Percentiles rank a stretch among this genome's conserved stretches.
These are phyloP conservation scores for Hylodesmum podocarpum DNA, from an alignment of 306 rosid species.

Conservation along the genomic window DNA sequence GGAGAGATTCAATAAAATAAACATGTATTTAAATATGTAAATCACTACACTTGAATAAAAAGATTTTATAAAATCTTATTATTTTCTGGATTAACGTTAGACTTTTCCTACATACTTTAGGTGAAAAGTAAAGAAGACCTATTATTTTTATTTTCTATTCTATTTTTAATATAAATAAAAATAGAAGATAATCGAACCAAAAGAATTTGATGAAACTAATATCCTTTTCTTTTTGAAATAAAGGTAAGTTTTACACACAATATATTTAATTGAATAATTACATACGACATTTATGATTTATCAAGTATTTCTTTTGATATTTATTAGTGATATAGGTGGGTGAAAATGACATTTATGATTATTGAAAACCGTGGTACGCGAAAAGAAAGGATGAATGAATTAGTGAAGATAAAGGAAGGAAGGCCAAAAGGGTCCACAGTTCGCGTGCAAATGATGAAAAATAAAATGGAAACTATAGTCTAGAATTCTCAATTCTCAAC, in stretches of 20 bases:
- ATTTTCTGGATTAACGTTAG: no score
- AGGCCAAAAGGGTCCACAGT: neutral
- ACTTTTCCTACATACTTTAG: no score
- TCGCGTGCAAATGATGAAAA: neutral
- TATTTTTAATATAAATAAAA: no score
- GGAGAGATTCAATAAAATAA: no score
- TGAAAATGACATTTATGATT: neutral
- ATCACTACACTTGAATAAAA: no score
- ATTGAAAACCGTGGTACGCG: neutral
- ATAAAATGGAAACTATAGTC: neutral
- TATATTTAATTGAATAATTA: neutral
- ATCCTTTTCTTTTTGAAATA: neutral
- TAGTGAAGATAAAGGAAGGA: neutral
- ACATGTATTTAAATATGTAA: no score
- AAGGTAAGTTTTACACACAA: neutral
- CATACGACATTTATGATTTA: neutral
- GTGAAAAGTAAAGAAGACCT: no score
- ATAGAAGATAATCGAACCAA: no score
- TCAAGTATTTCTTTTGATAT: neutral
- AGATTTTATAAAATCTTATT: no score
- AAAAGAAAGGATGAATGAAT: neutral
- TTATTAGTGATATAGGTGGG: neutral
- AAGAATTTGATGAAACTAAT: no score
- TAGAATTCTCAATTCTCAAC: neutral
- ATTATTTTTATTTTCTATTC: no score